phyloP scores from a whole-genome alignment of 2,329 filamentous ascomycete genomes.

The Hymenoscyphus repandus region DNA sequence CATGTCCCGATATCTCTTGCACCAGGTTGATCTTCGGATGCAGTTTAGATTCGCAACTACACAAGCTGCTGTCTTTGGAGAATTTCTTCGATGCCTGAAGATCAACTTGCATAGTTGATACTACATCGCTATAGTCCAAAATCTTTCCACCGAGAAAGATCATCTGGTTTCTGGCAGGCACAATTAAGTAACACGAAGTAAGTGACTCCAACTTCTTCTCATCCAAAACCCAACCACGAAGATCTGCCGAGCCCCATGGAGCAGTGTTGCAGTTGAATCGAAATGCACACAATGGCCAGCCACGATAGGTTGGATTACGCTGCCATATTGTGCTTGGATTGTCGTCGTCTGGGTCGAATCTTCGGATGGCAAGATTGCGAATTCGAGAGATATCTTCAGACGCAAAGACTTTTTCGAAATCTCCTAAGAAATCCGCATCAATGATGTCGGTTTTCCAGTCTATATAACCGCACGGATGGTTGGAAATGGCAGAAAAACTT shows the following conservation, averaged over 20 bases:
- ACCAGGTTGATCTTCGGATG: neutral
- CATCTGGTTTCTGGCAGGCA: neutral
- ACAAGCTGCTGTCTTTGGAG: neutral
- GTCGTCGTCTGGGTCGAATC: constrained; percentile 1
- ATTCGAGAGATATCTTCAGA: neutral
- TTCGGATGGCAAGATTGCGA: neutral
- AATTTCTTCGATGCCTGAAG: neutral
- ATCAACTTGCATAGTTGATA: neutral
- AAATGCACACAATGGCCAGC: constrained; percentile 3
- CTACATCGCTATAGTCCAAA: neutral
- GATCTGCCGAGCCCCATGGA: neutral
- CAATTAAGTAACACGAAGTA: neutral
- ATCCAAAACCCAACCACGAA: neutral
- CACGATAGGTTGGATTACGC: constrained; percentile 1
- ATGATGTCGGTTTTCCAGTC: constrained; percentile 1
- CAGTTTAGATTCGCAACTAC: neutral
- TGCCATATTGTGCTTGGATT: constrained; percentile 3
- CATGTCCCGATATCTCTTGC: neutral
- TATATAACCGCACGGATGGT: neutral
- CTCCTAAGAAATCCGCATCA: neutral
- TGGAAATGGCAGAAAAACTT: neutral
- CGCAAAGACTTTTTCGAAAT: neutral
- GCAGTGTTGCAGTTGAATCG: neutral
- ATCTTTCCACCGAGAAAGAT: neutral
- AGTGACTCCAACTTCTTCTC: neutral